Conservation (phyloP, 331 rosid species). For the Pyrus hybrid region DNA sequence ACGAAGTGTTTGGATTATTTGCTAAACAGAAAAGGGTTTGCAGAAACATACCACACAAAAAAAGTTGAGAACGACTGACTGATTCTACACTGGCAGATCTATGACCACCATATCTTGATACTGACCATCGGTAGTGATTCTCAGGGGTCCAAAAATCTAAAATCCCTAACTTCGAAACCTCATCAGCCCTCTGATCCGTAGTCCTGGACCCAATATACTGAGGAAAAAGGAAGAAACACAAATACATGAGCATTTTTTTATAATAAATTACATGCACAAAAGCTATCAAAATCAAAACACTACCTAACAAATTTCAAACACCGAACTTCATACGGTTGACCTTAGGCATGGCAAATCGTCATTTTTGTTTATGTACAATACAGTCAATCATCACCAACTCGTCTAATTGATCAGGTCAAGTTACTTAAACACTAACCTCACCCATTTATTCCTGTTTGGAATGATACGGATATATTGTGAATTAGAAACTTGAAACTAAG, state of each 20-base stretch:
- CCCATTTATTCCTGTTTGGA: neutral
- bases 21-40: slow-evolving; percentile 2
- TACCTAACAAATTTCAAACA: neutral
- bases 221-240: slow-evolving; percentile 2
- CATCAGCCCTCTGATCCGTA: slow-evolving; percentile 72
- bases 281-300: neutral
- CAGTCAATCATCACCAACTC: neutral
- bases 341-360: neutral
- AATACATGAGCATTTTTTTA: neutral
- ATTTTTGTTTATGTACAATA: neutral
- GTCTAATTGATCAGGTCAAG: neutral
- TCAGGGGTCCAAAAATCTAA: slow-evolving; percentile 85
- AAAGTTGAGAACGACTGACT: slow-evolving; percentile 43
- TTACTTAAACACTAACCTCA: neutral
- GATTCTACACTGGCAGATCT: slow-evolving; percentile 57
- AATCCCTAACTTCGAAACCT: slow-evolving; percentile 56
- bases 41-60: slow-evolving; percentile 52
- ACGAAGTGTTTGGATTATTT: neutral
- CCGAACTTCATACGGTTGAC: neutral
- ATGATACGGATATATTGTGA: neutral
- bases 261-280: neutral
- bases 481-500: neutral
- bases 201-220: slow-evolving; percentile 80
- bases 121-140: slow-evolving; percentile 72
- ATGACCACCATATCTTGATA: slow-evolving; percentile 82